phyloP scores from a whole-genome alignment of 2,329 filamentous ascomycete genomes.

The Colletotrichum sp. region DNA sequence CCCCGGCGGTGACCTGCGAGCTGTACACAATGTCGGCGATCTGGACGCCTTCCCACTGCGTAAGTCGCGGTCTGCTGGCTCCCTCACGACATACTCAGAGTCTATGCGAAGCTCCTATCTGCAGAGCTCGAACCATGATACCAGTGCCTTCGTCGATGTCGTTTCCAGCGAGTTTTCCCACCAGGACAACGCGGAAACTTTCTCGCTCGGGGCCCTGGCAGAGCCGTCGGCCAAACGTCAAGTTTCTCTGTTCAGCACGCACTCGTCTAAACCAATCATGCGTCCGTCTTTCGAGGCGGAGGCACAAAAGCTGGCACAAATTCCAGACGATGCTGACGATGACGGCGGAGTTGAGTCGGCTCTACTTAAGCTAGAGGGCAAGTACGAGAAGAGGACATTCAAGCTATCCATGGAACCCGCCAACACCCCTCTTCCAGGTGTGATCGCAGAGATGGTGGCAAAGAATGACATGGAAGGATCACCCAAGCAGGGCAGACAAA shows the following conservation, averaged over 20 bases:
- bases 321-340: slow-evolving; percentile 80
- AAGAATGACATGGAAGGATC: slow-evolving; percentile 25
- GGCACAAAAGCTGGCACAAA: slow-evolving; percentile 83
- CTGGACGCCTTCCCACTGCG: slow-evolving; percentile 54
- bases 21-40: slow-evolving; percentile 69
- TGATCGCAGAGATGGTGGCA: neutral
- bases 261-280: slow-evolving; percentile 67
- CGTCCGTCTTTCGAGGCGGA: slow-evolving; percentile 85
- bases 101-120: slow-evolving; percentile 64
- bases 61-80: slow-evolving; percentile 63
- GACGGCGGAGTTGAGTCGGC: slow-evolving; percentile 94
- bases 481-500: slow-evolving; percentile 43
- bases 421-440: slow-evolving; percentile 26
- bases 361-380: slow-evolving; percentile 89
- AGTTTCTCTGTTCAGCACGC: slow-evolving; percentile 64
- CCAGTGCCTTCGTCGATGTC: slow-evolving; percentile 49
- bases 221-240: slow-evolving; percentile 48
- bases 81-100: slow-evolving; percentile 64
- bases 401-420: slow-evolving; percentile 45
- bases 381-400: slow-evolving; percentile 64
- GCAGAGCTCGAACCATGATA: slow-evolving; percentile 42
- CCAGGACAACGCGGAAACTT: slow-evolving; percentile 46
- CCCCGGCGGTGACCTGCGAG: slow-evolving; percentile 77
- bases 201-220: slow-evolving; percentile 64
- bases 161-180: slow-evolving; percentile 44